These are phyloP conservation scores for Huntiella savannae DNA, from an alignment of 2,329 filamentous ascomycete genomes.

Conservation along the genomic window DNA sequence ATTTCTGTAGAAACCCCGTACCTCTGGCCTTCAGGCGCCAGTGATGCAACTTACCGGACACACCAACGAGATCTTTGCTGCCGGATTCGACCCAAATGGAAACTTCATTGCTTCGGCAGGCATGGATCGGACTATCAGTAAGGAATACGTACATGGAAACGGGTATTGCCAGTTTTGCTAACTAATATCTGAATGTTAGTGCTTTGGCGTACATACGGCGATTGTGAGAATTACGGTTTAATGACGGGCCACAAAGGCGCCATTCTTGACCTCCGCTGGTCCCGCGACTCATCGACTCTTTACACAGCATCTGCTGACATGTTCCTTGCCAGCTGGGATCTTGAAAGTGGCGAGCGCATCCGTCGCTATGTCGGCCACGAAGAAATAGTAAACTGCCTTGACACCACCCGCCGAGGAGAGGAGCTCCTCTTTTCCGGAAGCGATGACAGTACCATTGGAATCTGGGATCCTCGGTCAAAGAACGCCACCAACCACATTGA, in stretches of 20 bases:
- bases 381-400: constrained; percentile 83
- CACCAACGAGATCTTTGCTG: constrained; percentile 74
- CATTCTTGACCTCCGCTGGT: constrained; percentile 87
- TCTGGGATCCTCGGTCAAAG: constrained; percentile 91
- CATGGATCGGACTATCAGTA: constrained; percentile 83
- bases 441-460: constrained; percentile 81
- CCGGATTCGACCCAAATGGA: constrained; percentile 75
- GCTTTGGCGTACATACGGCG: constrained; percentile 80
- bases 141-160: constrained; percentile 17
- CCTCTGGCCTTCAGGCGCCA: constrained; percentile 68
- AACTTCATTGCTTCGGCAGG: constrained; percentile 83
- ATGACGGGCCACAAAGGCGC: constrained; percentile 82
- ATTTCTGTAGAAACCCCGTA: constrained; percentile 45
- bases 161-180: not conserved
- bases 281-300: constrained; percentile 74
- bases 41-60: constrained; percentile 83
- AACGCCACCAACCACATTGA: constrained; percentile 73
- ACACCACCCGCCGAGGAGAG: constrained; percentile 75
- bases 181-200: constrained; percentile 29
- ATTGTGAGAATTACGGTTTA: constrained; percentile 85
- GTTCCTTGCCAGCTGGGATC: constrained; percentile 85
- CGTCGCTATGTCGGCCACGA: constrained; percentile 84
- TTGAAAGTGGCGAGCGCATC: constrained; percentile 81
- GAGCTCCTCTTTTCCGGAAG: constrained; percentile 80
- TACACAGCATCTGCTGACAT: constrained; percentile 89